A percentile compares a stretch with the other conserved stretches of the same genome.
These are phyloP conservation scores for Rhynchosporium graminicola DNA, from an alignment of 2,329 filamentous ascomycete genomes.

Conservation along the genomic window DNA sequence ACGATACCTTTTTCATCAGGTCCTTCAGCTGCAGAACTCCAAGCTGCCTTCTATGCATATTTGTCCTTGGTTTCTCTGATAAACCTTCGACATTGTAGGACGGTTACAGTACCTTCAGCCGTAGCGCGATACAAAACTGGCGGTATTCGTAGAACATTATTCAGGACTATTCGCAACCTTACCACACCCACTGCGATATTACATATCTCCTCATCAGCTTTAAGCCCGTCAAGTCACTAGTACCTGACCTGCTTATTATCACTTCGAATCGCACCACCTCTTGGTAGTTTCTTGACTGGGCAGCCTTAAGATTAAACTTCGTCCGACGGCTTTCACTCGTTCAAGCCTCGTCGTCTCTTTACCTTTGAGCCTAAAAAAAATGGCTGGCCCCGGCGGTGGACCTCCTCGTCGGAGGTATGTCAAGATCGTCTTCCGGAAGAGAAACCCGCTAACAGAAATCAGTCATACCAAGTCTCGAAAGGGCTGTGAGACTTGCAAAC, in stretches of 20 bases:
- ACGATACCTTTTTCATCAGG: conserved; percentile 12
- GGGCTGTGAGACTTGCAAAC: conserved; percentile 97
- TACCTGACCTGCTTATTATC: conserved; percentile 28
- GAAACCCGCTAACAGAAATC: conserved; percentile 32
- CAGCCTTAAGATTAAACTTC: conserved; percentile 30
- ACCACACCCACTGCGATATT: conserved; percentile 38
- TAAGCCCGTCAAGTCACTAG: conserved; percentile 26
- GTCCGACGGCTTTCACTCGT: conserved; percentile 42
- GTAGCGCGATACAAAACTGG: conserved; percentile 32
- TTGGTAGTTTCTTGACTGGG: conserved; percentile 23
- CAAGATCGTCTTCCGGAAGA: background rate
- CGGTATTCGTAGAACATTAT: conserved; percentile 26
- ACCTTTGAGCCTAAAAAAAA: conserved; percentile 46
- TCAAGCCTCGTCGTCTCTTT: conserved; percentile 42
- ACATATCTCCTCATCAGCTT: conserved; percentile 37
- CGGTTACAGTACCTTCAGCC: conserved; percentile 38
- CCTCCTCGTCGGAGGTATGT: conserved; percentile 72
- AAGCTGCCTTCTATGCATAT: conserved; percentile 33
- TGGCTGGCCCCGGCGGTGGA: conserved; percentile 94
- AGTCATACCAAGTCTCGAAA: conserved; percentile 99
- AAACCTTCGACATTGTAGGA: conserved; percentile 27
- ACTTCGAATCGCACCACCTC: conserved; percentile 20
- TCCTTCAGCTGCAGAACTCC: conserved; percentile 20
- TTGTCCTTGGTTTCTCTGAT: conserved; percentile 25
- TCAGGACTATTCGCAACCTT: conserved; percentile 32